Conservation (phyloP, 495 filamentous ascomycete species). For the Daldinia concentrica region DNA sequence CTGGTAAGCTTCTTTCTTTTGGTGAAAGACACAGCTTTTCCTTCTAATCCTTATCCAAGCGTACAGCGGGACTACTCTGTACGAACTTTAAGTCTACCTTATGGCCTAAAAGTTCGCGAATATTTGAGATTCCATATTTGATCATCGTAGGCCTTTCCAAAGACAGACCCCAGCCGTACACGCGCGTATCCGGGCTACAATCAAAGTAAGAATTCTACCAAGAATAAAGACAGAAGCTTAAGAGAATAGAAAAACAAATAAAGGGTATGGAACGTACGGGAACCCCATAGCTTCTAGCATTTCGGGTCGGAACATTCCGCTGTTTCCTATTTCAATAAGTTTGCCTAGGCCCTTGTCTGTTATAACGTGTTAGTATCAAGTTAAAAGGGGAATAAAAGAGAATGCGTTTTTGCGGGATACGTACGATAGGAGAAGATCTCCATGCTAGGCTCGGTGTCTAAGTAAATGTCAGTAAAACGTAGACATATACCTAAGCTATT, state of each 20-base stretch:
- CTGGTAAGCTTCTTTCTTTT: background rate
- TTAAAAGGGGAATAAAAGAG: background rate
- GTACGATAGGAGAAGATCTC: conserved; percentile 88
- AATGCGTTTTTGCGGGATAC: background rate
- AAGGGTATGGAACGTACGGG: conserved; percentile 22
- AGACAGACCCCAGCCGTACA: conserved; percentile 91
- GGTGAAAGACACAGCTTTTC: background rate
- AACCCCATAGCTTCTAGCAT: conserved; percentile 77
- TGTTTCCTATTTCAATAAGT: conserved; percentile 97
- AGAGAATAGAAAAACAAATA: background rate
- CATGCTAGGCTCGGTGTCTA: conserved; percentile 93
- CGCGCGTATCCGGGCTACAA: conserved; percentile 72
- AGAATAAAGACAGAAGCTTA: background rate
- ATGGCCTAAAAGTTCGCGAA: conserved; percentile 85
- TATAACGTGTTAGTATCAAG: conserved; percentile 9
- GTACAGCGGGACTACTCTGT: conserved; percentile 81
- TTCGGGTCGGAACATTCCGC: conserved; percentile 97
- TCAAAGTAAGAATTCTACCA: conserved; percentile 7
- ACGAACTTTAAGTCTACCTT: conserved; percentile 85
- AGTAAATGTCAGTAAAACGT: conserved; percentile 66
- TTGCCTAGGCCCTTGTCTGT: conserved; percentile 81
- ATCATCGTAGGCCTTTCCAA: conserved; percentile 98
- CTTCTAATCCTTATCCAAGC: conserved; percentile 75
- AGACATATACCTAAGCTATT: background rate
- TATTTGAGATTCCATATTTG: conserved; percentile 86